Base-by-base conservation (phyloP, 148 eudicot genomes). In the Spergularia marina region DNA sequence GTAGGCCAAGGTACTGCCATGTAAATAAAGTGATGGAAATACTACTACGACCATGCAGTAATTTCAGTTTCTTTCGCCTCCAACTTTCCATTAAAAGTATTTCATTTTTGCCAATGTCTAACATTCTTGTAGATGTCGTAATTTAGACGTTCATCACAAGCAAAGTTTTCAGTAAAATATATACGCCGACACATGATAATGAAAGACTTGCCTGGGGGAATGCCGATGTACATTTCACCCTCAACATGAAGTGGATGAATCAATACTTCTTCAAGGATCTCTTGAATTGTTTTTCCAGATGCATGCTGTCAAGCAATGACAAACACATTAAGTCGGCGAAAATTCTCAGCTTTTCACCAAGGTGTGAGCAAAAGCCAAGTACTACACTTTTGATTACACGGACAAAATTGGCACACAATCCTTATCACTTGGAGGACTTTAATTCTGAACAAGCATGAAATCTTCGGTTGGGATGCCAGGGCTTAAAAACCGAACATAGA, bases 211-310 rank as follows among this genome's bases (percentile, higher is more conserved):
- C 98, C 98, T 87, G 98, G 97, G 62, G 98, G 98, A 76, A 92
- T 88, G 81, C 98, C 98, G 83, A 95, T 83, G 78, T 95, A 95
- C 73, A 95, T 82, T 86, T 95, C 98, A 72, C 98, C 98, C 61
- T 88, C 90, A 70, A 95, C 77, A 61, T 86, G 85, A 66, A 95
- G 89, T 68, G 97, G 98, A 20, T 65, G 92, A 76, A 95, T 80
- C 44, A 95, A 82, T 68, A 88, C 94, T 92, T 95, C 97, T 87
- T 92, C 92, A 57, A 95, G 97, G 70, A 95, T 82, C 76, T 95
- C 97, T 84, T 92, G 97, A 76, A 95, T 87, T 82, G 88, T 92
- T 83, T 83, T 95, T 74, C 94, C 91, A 59, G 91, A 83, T 80
- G 97, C 98, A 69, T 72, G 91, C 98, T 95, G 91, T 82, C 53